phyloP scores from a whole-genome alignment of 352 stramenopile species.

The Phytophthora niederhauseri region DNA sequence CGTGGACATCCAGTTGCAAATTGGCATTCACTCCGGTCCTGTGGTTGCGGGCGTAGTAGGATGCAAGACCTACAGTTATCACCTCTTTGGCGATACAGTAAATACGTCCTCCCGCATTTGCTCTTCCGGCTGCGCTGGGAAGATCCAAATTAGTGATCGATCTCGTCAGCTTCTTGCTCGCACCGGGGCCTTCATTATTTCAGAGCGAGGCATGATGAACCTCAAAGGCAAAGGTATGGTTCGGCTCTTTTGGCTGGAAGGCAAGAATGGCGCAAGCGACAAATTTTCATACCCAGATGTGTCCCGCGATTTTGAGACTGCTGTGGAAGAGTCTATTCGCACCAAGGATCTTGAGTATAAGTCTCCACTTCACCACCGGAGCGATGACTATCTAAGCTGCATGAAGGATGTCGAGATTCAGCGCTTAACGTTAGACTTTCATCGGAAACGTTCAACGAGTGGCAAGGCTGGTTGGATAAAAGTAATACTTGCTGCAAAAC shows the following conservation, averaged over 20 bases:
- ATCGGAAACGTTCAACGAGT: constrained; percentile 32
- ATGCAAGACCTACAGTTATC: constrained; percentile 82
- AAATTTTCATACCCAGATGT: constrained; percentile 38
- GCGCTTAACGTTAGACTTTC: constrained; percentile 53
- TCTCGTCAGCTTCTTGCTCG: constrained; percentile 54
- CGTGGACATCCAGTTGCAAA: constrained; percentile 79
- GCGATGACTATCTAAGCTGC: constrained; percentile 63
- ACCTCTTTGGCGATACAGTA: constrained; percentile 86
- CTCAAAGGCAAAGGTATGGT: constrained; percentile 79
- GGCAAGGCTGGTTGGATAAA: constrained; percentile 5
- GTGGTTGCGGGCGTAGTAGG: constrained; percentile 87
- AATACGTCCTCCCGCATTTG: constrained; percentile 85
- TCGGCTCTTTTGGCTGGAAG: constrained; percentile 72
- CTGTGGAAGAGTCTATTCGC: constrained; percentile 61
- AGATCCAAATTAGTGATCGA: constrained; percentile 73
- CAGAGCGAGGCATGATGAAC: constrained; percentile 67
- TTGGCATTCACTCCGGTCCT: constrained; percentile 82
- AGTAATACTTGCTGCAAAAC: neutral
- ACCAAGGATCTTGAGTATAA: constrained; percentile 40
- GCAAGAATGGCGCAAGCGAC: constrained; percentile 38
- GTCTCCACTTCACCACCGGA: constrained; percentile 45
- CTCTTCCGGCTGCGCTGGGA: constrained; percentile 64
- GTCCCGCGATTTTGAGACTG: constrained; percentile 41
- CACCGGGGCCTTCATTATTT: constrained; percentile 57
- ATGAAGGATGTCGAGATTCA: constrained; percentile 72